phyloP scores from a whole-genome alignment of 75 land plant genomes.

The Picea glauca region DNA sequence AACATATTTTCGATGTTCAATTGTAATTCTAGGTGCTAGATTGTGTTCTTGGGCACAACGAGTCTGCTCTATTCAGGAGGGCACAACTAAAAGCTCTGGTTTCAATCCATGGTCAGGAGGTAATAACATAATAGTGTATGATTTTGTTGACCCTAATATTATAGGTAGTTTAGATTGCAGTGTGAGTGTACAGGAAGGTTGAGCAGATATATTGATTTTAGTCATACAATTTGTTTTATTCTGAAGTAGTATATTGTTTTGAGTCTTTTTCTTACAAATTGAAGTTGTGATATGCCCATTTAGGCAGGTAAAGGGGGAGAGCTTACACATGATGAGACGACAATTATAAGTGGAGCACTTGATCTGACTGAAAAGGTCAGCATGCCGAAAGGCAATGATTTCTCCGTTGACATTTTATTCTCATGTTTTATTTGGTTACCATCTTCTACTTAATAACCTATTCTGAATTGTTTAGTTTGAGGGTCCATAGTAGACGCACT shows the following conservation, averaged over 20 bases:
- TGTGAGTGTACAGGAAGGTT: background rate
- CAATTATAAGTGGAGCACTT: conserved; percentile 86
- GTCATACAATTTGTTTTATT: background rate
- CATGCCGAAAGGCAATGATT: background rate
- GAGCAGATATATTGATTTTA: background rate
- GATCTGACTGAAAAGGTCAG: conserved; percentile 84
- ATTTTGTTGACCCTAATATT: background rate
- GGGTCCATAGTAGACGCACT: too few species aligned
- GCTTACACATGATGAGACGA: conserved; percentile 88
- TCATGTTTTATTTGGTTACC: background rate
- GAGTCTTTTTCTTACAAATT: background rate
- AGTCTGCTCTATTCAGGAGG: conserved; percentile 69
- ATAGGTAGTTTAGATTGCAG: conserved; percentile 1
- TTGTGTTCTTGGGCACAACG: conserved; percentile 64
- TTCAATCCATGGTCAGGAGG: conserved; percentile 72
- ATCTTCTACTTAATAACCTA: too few species aligned
- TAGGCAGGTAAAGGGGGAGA: conserved; percentile 94
- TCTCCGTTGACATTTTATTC: background rate
- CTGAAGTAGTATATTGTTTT: background rate
- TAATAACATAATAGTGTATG: conserved; percentile 9
- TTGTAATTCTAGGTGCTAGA: conserved; percentile 29
- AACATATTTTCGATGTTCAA: background rate
- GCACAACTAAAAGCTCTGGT: conserved; percentile 88
- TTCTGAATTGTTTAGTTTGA: too few species aligned
- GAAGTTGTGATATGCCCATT: conserved; percentile 1